phyloP scores from a whole-genome alignment of 805 yeast genomes.

The Cyberlindnera suaveolens region DNA sequence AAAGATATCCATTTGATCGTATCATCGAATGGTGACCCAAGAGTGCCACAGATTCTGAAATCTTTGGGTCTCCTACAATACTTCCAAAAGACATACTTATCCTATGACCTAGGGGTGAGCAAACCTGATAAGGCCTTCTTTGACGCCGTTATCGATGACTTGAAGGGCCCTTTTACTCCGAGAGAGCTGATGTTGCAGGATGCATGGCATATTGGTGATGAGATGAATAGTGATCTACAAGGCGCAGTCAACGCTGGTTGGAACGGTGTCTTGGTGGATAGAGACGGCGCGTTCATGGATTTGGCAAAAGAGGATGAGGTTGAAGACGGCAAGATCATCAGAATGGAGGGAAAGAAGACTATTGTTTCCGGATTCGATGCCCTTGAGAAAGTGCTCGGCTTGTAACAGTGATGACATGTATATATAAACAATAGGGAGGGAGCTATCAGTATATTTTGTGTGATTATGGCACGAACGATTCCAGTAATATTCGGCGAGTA shows the following conservation, averaged over 20 bases:
- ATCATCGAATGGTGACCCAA: slow-evolving; percentile 58
- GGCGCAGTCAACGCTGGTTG: slow-evolving; percentile 54
- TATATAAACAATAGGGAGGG: not conserved
- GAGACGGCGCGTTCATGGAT: slow-evolving; percentile 20
- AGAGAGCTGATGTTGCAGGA: slow-evolving; percentile 18
- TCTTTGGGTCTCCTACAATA: slow-evolving; percentile 38
- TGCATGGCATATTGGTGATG: slow-evolving; percentile 69
- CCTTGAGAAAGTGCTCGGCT: slow-evolving; percentile 6
- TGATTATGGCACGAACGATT: no score
- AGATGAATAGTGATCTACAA: slow-evolving; percentile 43
- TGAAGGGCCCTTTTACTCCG: slow-evolving; percentile 17
- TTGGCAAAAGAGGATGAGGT: slow-evolving; percentile 7
- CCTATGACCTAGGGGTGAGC: slow-evolving; percentile 48
- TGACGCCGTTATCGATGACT: slow-evolving; percentile 29
- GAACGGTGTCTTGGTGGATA: slow-evolving; percentile 52
- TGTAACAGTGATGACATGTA: not conserved
- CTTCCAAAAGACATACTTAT: slow-evolving; percentile 40
- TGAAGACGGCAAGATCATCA: slow-evolving; percentile 3
- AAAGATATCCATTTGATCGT: slow-evolving; percentile 35
- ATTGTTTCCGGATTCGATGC: slow-evolving; percentile 6
- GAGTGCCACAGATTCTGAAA: slow-evolving; percentile 39
- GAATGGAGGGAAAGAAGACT: slow-evolving; percentile 8
- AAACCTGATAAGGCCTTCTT: slow-evolving; percentile 52
- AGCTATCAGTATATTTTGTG: no score
- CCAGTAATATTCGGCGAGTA: no score